These are phyloP conservation scores for Cucurbita ficifolia DNA, from an alignment of 306 rosid genomes.

Conservation along the genomic window DNA sequence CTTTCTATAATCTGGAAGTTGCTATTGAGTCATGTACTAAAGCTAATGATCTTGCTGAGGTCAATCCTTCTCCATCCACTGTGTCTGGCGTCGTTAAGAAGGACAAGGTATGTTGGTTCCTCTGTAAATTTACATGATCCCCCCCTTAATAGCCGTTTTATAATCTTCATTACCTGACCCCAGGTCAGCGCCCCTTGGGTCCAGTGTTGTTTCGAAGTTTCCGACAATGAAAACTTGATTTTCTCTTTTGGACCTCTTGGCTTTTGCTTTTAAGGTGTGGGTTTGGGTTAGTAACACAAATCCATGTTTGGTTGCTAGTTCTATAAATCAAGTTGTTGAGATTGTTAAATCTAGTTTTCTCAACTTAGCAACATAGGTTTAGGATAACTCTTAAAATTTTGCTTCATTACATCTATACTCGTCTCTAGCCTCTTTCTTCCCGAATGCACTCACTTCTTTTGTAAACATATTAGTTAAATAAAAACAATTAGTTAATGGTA, in stretches of 20 bases:
- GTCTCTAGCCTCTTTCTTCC: background rate
- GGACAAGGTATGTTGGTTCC: constrained; percentile 34
- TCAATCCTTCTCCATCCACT: constrained; percentile 20
- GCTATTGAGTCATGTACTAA: constrained; percentile 42
- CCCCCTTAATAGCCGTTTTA: background rate
- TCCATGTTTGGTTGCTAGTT: background rate
- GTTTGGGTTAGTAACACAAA: background rate
- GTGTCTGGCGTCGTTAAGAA: constrained; percentile 22
- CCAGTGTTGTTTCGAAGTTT: background rate
- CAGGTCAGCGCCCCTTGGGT: background rate
- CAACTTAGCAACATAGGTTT: background rate
- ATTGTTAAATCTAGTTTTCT: background rate
- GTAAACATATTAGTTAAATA: background rate
- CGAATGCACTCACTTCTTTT: background rate
- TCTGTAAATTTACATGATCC: background rate
- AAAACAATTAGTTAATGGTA: background rate
- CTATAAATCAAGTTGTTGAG: background rate
- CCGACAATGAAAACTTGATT: background rate
- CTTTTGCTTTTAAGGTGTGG: background rate
- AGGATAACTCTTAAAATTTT: background rate
- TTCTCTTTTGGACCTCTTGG: background rate
- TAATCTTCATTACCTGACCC: background rate
- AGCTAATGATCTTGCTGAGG: constrained; percentile 19
- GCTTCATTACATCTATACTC: background rate
- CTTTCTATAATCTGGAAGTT: constrained; percentile 41